Evolutionary conservation across 78 protist genomes (phyloP), one percentile per base, ranked within the genome.

Genomic region (Dictyostelium brefeldianum): DNA sequence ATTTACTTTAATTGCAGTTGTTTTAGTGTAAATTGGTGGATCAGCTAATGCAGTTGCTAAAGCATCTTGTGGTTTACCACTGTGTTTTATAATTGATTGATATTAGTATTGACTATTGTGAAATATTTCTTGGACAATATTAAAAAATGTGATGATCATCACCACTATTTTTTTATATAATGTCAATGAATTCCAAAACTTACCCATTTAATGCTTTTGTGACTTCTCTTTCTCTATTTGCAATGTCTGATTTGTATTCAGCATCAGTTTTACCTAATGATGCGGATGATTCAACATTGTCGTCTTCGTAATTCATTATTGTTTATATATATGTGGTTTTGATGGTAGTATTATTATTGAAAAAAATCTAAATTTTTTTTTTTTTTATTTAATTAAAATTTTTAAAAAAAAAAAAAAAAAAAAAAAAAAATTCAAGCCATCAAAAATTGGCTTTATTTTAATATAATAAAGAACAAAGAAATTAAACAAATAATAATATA

Each of bases 11-110:
- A 85, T 85, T 12, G 92, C 92, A 12, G 41, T 47, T 27, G 92
- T 47, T 64, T 85, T 85, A 11, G 92, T 85, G 83, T 75, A 77
- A 47, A 85, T 71, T 31, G 92, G 92, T 85, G 92, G 92, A 20
- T 85, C 92, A 57, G 47, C 59, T 48, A 85, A 62, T 20, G 75
- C 82, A 75, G 77, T 31, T 59, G 77, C 74, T 25, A 85, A 62
- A 36, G 92, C 92, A 75, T 85, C 92, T 74, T n/a, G 48, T 57
- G 83, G 64, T 77, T 75, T 85, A 50, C 92, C 74, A 25, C 92
- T 85, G 27, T 46, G 5, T 47, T 11, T 22, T 73, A 27, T 18
- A 64, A 64, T n/a, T n/a, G n/a, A n/a, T n/a, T n/a, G n/a, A n/a
- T 6, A 25, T 64, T 27, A 27, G 71, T 27, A 64, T 22, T 22